Evolutionary conservation across 2,329 filamentous ascomycete species (phyloP).

Genomic region (Exophiala sp.): DNA sequence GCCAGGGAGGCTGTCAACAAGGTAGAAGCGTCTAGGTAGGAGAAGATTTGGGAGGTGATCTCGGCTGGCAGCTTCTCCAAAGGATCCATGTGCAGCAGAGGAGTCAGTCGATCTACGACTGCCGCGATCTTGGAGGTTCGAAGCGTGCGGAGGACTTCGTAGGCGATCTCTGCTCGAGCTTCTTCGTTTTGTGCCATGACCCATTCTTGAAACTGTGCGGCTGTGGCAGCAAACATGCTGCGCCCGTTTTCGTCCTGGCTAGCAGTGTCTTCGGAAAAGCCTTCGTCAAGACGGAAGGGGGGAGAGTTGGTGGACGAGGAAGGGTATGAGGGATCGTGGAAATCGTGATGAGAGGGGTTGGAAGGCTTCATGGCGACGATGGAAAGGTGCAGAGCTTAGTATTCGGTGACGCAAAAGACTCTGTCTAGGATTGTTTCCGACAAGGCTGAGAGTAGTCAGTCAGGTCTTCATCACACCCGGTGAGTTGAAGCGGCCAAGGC

Average conservation of each 20-base stretch:
- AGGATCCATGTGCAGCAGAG: conserved; percentile 88
- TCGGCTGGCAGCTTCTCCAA: conserved; percentile 79
- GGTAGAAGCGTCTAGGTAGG: conserved; percentile 74
- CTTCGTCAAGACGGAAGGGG: conserved; percentile 67
- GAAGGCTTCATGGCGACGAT: conserved; percentile 10
- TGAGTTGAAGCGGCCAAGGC: neutral
- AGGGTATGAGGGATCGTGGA: conserved; percentile 3
- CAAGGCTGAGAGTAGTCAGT: neutral
- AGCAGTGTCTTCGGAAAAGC: conserved; percentile 67
- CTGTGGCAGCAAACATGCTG: conserved; percentile 34
- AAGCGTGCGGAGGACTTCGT: conserved; percentile 68
- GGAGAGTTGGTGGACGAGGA: conserved; percentile 29
- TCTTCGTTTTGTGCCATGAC: conserved; percentile 50
- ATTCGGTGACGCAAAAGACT: neutral
- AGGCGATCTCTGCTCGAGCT: conserved; percentile 64
- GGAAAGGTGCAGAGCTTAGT: neutral
- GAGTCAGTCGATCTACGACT: conserved; percentile 73
- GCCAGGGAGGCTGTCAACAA: conserved; percentile 72
- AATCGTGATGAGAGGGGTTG: conserved; percentile 3
- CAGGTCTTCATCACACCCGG: no score
- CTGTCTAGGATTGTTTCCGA: neutral
- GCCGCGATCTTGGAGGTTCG: conserved; percentile 72
- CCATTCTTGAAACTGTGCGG: conserved; percentile 48
- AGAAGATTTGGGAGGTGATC: conserved; percentile 82
- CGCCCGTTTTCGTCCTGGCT: conserved; percentile 42